Percentiles rank a stretch among this genome's conserved stretches.
phyloP scores from a whole-genome alignment of 2,329 filamentous ascomycete species.

The Aspergillus sp. region DNA sequence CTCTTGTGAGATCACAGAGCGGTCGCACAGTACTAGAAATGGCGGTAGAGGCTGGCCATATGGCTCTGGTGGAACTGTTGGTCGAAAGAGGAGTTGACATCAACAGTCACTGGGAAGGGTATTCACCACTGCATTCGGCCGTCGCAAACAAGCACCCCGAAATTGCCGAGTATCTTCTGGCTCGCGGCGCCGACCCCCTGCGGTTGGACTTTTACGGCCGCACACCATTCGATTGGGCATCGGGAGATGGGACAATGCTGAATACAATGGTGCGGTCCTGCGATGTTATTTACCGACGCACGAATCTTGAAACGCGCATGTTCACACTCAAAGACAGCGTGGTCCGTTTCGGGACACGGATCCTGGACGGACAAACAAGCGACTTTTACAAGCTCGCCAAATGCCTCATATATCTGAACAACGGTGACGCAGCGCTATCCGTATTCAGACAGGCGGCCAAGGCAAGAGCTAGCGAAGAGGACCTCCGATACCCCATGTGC shows the following conservation, averaged over 20 bases:
- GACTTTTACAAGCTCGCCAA: constrained; percentile 6
- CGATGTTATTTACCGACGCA: not conserved
- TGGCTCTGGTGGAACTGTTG: not conserved
- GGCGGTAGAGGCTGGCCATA: not conserved
- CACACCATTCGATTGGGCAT: not conserved
- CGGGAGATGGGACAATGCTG: not conserved
- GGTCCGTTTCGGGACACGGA: not conserved
- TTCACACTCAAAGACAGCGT: not conserved
- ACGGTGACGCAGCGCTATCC: not conserved
- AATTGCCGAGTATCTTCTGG: not conserved
- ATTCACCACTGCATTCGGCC: not conserved
- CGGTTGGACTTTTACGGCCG: not conserved
- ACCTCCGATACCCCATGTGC: constrained; percentile 3
- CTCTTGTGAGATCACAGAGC: not conserved
- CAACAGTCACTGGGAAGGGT: not conserved
- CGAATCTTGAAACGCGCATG: not conserved
- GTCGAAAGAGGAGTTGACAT: not conserved
- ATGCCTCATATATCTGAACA: not conserved
- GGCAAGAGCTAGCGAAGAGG: not conserved
- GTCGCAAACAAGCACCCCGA: not conserved
- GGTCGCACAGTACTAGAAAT: not conserved
- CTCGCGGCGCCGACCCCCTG: not conserved
- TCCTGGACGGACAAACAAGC: not conserved
- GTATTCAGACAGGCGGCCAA: not conserved
- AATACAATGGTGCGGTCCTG: not conserved